phyloP scores from a whole-genome alignment of 495 filamentous ascomycete genomes.

The Penicillium antarcticum region DNA sequence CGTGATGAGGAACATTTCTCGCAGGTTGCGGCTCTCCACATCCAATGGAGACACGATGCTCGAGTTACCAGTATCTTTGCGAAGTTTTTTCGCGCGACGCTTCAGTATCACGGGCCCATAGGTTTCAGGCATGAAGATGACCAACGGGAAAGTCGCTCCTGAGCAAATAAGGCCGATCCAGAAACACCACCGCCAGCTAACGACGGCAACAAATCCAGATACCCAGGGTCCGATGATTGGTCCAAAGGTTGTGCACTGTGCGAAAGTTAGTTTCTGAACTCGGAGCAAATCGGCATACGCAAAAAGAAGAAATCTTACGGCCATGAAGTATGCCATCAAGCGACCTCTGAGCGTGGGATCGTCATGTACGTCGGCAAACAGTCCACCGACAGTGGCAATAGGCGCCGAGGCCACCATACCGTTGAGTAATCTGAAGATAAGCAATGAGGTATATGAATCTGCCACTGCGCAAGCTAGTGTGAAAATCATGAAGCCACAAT shows the following conservation, averaged over 20 bases:
- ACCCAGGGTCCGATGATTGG: slow-evolving; percentile 63
- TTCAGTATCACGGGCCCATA: slow-evolving; percentile 71
- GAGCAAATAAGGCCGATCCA: slow-evolving; percentile 60
- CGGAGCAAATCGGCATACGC: no score
- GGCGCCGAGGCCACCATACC: slow-evolving; percentile 65
- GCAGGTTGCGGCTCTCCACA: slow-evolving; percentile 42
- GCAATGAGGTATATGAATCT: slow-evolving; percentile 58
- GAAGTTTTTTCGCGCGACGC: slow-evolving; percentile 58
- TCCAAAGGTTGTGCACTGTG: slow-evolving; percentile 58
- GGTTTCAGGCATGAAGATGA: slow-evolving; percentile 57
- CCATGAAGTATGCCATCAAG: slow-evolving; percentile 68
- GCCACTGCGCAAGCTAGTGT: slow-evolving; percentile 67
- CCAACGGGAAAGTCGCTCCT: slow-evolving; percentile 40
- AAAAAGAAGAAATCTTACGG: slow-evolving; percentile 35
- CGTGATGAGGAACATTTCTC: slow-evolving; percentile 40
- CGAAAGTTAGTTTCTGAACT: neutral
- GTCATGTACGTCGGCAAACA: slow-evolving; percentile 67
- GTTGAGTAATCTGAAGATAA: slow-evolving; percentile 63
- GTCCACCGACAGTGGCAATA: slow-evolving; percentile 65
- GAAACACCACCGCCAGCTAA: slow-evolving; percentile 63
- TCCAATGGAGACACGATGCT: slow-evolving; percentile 45
- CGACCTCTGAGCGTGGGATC: slow-evolving; percentile 59
- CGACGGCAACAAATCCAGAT: slow-evolving; percentile 57
- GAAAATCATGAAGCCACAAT: slow-evolving; percentile 62
- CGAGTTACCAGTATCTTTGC: slow-evolving; percentile 58